Conservation (phyloP, 2,329 filamentous ascomycete species). For the Penicillium sp. region DNA sequence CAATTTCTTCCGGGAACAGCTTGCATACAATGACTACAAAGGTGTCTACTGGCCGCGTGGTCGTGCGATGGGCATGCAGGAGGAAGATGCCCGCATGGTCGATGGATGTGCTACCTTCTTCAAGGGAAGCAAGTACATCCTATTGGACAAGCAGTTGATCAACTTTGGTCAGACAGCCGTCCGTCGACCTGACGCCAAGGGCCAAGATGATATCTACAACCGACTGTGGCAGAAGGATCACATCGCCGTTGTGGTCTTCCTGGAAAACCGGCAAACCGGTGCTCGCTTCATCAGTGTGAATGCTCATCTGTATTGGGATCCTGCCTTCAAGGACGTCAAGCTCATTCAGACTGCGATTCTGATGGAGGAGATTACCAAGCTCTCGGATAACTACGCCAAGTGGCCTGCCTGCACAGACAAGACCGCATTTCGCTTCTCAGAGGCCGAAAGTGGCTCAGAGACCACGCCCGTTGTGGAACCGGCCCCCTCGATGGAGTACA, state of each 20-base stretch:
- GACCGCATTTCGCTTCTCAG: conserved; percentile 49
- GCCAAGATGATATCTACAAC: conserved; percentile 96
- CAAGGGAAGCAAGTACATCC: conserved; percentile 89
- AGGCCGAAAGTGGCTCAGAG: conserved; percentile 46
- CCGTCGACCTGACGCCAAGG: conserved; percentile 94
- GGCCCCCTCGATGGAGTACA: conserved; percentile 81
- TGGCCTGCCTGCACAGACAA: conserved; percentile 81
- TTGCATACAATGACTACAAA: conserved; percentile 86
- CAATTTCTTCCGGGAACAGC: conserved; percentile 81
- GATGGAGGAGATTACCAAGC: conserved; percentile 84
- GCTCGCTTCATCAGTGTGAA: conserved; percentile 89
- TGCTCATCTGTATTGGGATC: conserved; percentile 93
- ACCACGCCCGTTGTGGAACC: conserved; percentile 55
- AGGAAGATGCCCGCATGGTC: conserved; percentile 82
- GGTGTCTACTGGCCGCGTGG: conserved; percentile 91
- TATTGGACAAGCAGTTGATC: conserved; percentile 90
- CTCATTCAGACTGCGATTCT: conserved; percentile 92
- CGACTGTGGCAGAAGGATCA: conserved; percentile 98
- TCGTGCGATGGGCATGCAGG: conserved; percentile 85
- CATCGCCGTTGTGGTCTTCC: conserved; percentile 85
- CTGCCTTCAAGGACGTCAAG: conserved; percentile 87
- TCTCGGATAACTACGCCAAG: conserved; percentile 80
- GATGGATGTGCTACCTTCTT: conserved; percentile 97
- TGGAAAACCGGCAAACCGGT: conserved; percentile 90
- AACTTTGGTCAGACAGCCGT: conserved; percentile 91